Base-by-base conservation (phyloP, 345 rosid genomes). In the Noccaea caerulescens region DNA sequence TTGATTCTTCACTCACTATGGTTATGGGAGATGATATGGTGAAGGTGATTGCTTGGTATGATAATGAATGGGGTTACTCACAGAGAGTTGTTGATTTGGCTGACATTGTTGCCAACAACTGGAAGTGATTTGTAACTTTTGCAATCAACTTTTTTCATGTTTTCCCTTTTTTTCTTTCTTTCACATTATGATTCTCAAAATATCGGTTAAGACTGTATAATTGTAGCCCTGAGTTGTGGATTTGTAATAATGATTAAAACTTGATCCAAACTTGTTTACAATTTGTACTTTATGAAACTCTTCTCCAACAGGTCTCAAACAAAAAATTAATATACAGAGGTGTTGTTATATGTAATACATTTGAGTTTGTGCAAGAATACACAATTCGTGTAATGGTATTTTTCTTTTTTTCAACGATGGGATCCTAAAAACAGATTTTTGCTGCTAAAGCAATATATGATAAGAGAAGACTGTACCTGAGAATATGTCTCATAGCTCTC, bases 11-110 rank as follows among this genome's bases (percentile, higher is more conserved):
- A 0, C 87, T 91, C 34, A 93, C 98, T 47, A 82, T 93, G 93
- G 98, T 93, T 13, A 93, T 93, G 98, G 98, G 98, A 56, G 98
- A 93, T 72, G 98, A 89, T 80, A 87, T 93, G 97, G 92, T 93
- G 55, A 93, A 93, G 83, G 97, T 93, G 63, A 89, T 93, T 72
- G 98, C 98, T 14, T 93, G 97, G 97, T 91, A 91, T 64, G 97
- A 93, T 71, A 93, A 93, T 10, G 97, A 93, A 72, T 93, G 98
- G 98, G 98, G 98, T 50, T 93, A 93, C 82, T 91, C 97, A 10
- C 97, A 93, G 82, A 87, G 98, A 80, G 98, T 93, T 46, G 98
- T 93, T 37, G 98, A 93, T 69, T 82, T 93, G 82, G 96, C 97
- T 58, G 79, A 93, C 86, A 88, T 93, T 68, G 94, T 91, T 78